Base-by-base conservation (phyloP, 1,284 basidiomycete genomes). In the Heterobasidion annosum region DNA sequence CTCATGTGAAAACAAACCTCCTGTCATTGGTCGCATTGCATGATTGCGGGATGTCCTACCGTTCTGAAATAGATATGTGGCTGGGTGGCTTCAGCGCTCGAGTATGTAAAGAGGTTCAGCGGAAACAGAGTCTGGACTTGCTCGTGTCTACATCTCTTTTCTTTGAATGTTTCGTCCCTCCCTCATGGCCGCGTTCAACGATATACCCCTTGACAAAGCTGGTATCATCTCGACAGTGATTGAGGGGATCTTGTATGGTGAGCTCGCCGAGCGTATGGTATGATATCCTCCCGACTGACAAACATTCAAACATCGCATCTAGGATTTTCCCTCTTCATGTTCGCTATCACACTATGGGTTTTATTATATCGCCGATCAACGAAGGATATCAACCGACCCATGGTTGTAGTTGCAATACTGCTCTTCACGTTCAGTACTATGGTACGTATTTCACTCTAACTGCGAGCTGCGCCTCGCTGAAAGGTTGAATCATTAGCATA, bases 281-380 rank as follows among this genome's bases (percentile, higher is more conserved):
- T 37, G 45, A 18, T 45, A 6, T 52, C 13, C 9, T 37, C 52
- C 18, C n/a, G 12, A n/a, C 37, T 7, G 1, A 10, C 8, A 34
- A 1, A 19, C n/a, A n/a, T 5, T 10, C 37, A 10, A 40, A 40
- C 10, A 10, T 12, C 7, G 37, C n/a, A 3, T 3, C n/a, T 50
- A 67, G 66, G 66, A 46, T 64, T 63, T 48, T 64, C 64, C 8
- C 52, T 60, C 10, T 56, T 61, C 32, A 67, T 67, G 65, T 67
- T 62, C 60, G 61, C 55, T 15, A 56, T 63, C 40, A 63, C 64
- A 5, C 57, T 64, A 51, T 64, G 63, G 61, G 62, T 65, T 45
- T 56, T 67, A 55, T 54, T 63, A n/a, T 61, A 60, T 40, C 59
- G 61, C 44, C 56, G 61, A 32, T 44, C 42, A 9, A 54, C 54